Evolutionary conservation across 2,329 filamentous ascomycete species (phyloP).

Genomic region (Podosphaera xanthii): DNA sequence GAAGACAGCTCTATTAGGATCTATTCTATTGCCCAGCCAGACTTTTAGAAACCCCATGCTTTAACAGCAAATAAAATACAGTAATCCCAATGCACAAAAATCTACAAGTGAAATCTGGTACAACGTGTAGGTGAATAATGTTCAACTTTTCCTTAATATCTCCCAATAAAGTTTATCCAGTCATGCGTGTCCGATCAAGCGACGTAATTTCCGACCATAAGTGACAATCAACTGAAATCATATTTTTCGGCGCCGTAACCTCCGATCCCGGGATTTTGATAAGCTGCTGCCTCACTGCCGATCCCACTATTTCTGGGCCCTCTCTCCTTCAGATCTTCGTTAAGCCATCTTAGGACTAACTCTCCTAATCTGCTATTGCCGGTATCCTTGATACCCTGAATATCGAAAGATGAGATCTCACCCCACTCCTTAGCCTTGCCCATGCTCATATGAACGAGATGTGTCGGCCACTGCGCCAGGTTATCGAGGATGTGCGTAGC

Average conservation of each 20-base stretch:
- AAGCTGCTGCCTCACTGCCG: conserved; percentile 22
- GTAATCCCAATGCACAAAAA: no score
- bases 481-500: conserved; percentile 96
- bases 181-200: no score
- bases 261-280: conserved; percentile 33
- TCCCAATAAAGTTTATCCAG: not conserved
- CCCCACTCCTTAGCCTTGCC: conserved; percentile 79
- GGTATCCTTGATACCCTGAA: conserved; percentile 16
- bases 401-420: conserved; percentile 41
- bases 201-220: no score
- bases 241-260: conserved; percentile 32
- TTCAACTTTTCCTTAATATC: not conserved
- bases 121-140: not conserved
- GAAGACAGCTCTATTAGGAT: conserved; percentile 38
- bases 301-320: conserved; percentile 39
- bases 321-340: conserved; percentile 52
- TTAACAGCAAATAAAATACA: not conserved
- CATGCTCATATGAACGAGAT: conserved; percentile 86
- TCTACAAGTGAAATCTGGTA: no score
- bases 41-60: not conserved
- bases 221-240: not conserved
- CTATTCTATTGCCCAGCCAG: conserved; percentile 19
- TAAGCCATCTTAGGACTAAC: conserved; percentile 71
- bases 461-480: conserved; percentile 79
- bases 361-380: conserved; percentile 75